Conservation (phyloP, 441 rosid genomes). For the Arabidopsis hybrid region DNA sequence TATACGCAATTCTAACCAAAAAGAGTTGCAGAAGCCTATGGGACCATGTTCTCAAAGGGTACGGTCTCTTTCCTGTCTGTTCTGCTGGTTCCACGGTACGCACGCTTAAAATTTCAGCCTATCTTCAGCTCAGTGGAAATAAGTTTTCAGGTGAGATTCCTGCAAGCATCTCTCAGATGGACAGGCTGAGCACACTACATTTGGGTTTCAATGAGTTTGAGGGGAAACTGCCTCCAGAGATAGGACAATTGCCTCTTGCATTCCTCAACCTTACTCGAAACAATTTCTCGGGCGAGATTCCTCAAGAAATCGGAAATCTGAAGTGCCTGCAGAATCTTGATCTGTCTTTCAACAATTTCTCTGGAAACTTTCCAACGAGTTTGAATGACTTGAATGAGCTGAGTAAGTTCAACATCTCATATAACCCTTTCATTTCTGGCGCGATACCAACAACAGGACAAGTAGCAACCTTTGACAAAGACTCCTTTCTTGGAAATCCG, state of each 20-base stretch:
- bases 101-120: constrained; percentile 64
- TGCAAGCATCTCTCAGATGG: constrained; percentile 63
- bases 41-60: constrained; percentile 74
- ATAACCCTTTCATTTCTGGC: constrained; percentile 75
- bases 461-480: constrained; percentile 71
- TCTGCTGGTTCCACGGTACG: constrained; percentile 48
- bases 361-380: constrained; percentile 73
- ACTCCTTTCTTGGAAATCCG: constrained; percentile 81
- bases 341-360: constrained; percentile 79
- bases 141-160: constrained; percentile 72
- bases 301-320: constrained; percentile 61
- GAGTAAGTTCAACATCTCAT: constrained; percentile 85
- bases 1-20: constrained; percentile 65
- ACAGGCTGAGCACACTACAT: constrained; percentile 67
- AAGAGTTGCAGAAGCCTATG: constrained; percentile 81
- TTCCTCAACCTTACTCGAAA: constrained; percentile 74
- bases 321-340: constrained; percentile 83
- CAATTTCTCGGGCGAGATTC: constrained; percentile 68
- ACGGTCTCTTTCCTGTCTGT: constrained; percentile 70
- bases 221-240: constrained; percentile 65
- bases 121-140: constrained; percentile 80
- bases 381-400: constrained; percentile 61
- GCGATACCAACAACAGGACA: constrained; percentile 78
- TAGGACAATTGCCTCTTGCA: constrained; percentile 67
- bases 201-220: constrained; percentile 64